These are phyloP conservation scores for Fusarium succisae DNA, from an alignment of 2,329 filamentous ascomycete genomes.

Conservation along the genomic window DNA sequence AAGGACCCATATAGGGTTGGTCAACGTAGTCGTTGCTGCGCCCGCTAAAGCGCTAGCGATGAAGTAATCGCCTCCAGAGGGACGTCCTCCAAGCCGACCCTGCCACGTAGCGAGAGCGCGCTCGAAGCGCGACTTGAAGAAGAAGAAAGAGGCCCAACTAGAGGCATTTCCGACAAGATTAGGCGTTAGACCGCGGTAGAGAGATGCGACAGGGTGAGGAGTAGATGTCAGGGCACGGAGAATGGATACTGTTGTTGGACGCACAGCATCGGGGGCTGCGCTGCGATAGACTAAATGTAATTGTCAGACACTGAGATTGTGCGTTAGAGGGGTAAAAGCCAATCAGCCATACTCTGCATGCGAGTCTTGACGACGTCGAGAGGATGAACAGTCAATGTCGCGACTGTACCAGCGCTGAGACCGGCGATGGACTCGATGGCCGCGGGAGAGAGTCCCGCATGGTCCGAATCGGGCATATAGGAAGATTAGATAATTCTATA, in stretches of 20 bases:
- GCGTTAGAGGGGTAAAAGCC: neutral
- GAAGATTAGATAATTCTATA: neutral
- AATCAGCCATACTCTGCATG: conserved; percentile 75
- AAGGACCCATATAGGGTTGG: conserved; percentile 97
- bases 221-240: conserved; percentile 59
- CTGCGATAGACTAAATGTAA: conserved; percentile 59
- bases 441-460: conserved; percentile 76
- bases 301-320: neutral
- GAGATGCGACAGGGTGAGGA: conserved; percentile 69
- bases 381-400: conserved; percentile 89
- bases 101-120: conserved; percentile 49
- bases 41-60: conserved; percentile 76
- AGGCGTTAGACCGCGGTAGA: conserved; percentile 90
- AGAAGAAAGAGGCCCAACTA: conserved; percentile 93
- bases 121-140: conserved; percentile 71
- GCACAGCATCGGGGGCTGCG: conserved; percentile 48
- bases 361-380: conserved; percentile 97
- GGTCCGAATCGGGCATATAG: conserved; percentile 58
- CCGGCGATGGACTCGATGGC: conserved; percentile 89
- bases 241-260: conserved; percentile 61
- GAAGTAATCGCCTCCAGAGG: conserved; percentile 78
- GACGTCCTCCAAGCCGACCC: conserved; percentile 16
- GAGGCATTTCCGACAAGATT: conserved; percentile 91
- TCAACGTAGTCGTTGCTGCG: conserved; percentile 79
- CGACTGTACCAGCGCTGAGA: conserved; percentile 85